Conservation (phyloP, 495 filamentous ascomycete species). For the Talaromyces wortmannii region DNA sequence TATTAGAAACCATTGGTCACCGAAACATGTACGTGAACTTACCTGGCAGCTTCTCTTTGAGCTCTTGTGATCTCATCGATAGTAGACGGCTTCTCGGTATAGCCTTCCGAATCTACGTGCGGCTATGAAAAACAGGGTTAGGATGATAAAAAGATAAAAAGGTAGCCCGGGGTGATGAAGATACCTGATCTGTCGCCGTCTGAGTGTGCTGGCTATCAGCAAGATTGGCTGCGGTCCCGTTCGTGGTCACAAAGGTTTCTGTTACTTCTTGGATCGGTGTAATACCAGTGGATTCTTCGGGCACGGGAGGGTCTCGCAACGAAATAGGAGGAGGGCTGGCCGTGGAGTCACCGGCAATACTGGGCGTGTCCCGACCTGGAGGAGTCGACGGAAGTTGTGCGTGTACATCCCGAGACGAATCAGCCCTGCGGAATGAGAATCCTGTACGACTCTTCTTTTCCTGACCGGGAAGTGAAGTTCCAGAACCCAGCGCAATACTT, state of each 20-base stretch:
- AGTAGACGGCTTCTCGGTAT: slow-evolving; percentile 57
- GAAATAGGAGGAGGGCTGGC: slow-evolving; percentile 10
- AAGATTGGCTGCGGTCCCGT: slow-evolving; percentile 16
- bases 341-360: slow-evolving; percentile 25
- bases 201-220: background rate
- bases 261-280: slow-evolving; percentile 16
- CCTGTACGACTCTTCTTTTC: slow-evolving; percentile 43
- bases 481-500: slow-evolving; percentile 32
- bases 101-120: slow-evolving; percentile 54
- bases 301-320: slow-evolving; percentile 23
- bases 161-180: background rate
- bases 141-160: background rate
- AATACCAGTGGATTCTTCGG: slow-evolving; percentile 11
- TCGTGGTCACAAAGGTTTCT: slow-evolving; percentile 14
- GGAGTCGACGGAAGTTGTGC: slow-evolving; percentile 30
- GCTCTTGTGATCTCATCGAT: slow-evolving; percentile 81
- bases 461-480: slow-evolving; percentile 23
- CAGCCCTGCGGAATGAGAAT: slow-evolving; percentile 45
- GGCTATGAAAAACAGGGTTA: slow-evolving; percentile 17
- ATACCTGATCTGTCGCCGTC: background rate
- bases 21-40: slow-evolving; percentile 12
- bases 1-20: slow-evolving; percentile 3
- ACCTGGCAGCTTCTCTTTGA: slow-evolving; percentile 66
- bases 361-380: slow-evolving; percentile 25
- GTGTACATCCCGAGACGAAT: slow-evolving; percentile 33